These are phyloP conservation scores for Fistulina hepatica DNA, from an alignment of 1,284 basidiomycete species.

Conservation along the genomic window DNA sequence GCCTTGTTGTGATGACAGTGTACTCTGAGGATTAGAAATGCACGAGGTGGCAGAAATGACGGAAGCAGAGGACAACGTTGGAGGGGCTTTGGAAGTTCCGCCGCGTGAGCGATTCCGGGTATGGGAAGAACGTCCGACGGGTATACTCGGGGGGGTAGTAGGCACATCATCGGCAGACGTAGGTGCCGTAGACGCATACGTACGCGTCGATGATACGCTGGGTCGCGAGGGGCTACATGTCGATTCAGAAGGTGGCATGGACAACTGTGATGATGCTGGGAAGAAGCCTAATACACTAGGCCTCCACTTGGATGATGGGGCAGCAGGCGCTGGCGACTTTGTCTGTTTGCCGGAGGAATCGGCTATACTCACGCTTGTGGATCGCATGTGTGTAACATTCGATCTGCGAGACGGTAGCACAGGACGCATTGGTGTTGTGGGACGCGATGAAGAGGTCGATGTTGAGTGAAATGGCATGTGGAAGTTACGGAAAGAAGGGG, in stretches of 20 bases:
- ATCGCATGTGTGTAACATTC: conserved; percentile 31
- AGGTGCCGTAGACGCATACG: conserved; percentile 39
- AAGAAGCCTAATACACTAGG: conserved; percentile 54
- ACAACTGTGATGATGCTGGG: conserved; percentile 30
- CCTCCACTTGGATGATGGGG: conserved; percentile 28
- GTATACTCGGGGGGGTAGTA: conserved; percentile 33
- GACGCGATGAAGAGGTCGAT: conserved; percentile 23
- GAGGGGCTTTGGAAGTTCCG: too few species aligned
- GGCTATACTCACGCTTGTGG: conserved; percentile 32
- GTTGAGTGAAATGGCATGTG: conserved; percentile 41
- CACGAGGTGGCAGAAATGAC: too few species aligned
- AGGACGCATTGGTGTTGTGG: conserved; percentile 29
- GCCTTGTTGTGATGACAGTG: too few species aligned
- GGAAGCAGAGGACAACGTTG: too few species aligned
- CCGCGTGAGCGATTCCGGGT: conserved; percentile 16
- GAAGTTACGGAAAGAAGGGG: conserved; percentile 41
- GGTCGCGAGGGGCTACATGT: conserved; percentile 43
- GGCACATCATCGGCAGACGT: conserved; percentile 32
- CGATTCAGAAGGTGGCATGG: conserved; percentile 29
- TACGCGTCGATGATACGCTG: conserved; percentile 55
- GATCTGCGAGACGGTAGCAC: conserved; percentile 33
- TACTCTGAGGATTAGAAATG: too few species aligned
- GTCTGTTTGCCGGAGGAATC: conserved; percentile 16
- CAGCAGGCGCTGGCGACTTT: conserved; percentile 17
- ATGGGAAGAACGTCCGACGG: conserved; percentile 39